phyloP scores from a whole-genome alignment of 1,139 yeast genomes.

The Saccharomyces hybrid region DNA sequence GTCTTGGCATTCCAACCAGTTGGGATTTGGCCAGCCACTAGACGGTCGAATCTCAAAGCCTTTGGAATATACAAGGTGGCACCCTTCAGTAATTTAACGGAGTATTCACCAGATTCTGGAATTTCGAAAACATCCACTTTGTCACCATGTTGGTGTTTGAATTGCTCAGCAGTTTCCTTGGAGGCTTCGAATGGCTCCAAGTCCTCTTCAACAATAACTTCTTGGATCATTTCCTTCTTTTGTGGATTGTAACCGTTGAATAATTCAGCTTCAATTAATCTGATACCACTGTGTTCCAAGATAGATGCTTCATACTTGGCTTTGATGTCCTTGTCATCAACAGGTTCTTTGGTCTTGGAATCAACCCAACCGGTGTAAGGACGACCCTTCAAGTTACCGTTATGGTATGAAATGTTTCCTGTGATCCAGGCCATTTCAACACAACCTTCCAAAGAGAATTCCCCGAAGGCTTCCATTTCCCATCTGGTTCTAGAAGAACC shows the following conservation, averaged over 20 bases:
- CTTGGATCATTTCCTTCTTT: conserved; percentile 88
- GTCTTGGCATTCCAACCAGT: conserved; percentile 96
- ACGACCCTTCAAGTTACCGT: conserved; percentile 84
- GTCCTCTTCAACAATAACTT: conserved; percentile 91
- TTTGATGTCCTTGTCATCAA: conserved; percentile 91
- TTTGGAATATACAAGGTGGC: conserved; percentile 88
- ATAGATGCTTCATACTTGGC: conserved; percentile 81
- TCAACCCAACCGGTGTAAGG: conserved; percentile 95
- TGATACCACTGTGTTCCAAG: conserved; percentile 89
- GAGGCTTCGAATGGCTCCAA: conserved; percentile 93
- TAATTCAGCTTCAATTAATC: conserved; percentile 91
- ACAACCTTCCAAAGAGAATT: conserved; percentile 95
- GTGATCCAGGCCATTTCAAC: conserved; percentile 99
- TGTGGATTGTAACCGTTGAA: conserved; percentile 91
- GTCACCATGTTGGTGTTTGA: conserved; percentile 89
- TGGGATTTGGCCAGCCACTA: conserved; percentile 98
- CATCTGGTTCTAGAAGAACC: conserved; percentile 98
- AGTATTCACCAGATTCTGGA: conserved; percentile 84
- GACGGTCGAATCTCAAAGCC: conserved; percentile 89
- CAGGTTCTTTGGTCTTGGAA: conserved; percentile 84
- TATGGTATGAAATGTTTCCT: conserved; percentile 94
- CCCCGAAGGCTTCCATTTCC: conserved; percentile 97
- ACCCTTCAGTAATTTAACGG: conserved; percentile 86
- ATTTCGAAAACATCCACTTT: conserved; percentile 87
- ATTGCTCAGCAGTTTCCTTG: conserved; percentile 90